A percentile compares a stretch with the other conserved stretches of the same genome.
These are phyloP conservation scores for Polygonum maritimum DNA, from an alignment of 148 eudicot genomes.

Conservation along the genomic window DNA sequence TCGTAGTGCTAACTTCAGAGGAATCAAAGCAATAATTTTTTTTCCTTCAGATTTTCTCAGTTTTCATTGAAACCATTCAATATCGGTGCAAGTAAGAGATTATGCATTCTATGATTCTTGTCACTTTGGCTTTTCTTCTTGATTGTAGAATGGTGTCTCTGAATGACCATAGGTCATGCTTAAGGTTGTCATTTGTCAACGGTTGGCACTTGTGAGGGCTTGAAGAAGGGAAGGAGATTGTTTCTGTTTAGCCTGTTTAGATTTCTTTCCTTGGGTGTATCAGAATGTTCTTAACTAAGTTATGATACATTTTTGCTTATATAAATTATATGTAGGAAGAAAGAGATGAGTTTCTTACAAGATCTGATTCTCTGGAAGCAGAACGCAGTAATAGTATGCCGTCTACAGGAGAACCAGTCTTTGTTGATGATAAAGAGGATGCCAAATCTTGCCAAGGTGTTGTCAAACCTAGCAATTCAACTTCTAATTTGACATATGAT, in stretches of 20 bases:
- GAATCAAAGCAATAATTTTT: neutral
- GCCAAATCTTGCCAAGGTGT: neutral
- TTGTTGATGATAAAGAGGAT: neutral
- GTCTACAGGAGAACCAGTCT: neutral
- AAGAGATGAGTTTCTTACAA: neutral
- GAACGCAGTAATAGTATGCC: neutral
- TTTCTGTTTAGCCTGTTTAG: neutral
- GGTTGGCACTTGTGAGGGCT: neutral
- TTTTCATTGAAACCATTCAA: neutral
- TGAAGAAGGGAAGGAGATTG: neutral
- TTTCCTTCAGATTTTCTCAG: neutral
- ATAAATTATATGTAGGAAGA: neutral
- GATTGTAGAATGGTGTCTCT: neutral
- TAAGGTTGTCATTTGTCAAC: neutral
- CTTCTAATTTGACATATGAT: neutral
- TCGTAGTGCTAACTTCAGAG: neutral
- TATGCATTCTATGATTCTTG: neutral
- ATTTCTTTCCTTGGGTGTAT: neutral
- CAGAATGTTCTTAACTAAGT: neutral
- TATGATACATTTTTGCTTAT: neutral
- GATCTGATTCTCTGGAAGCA: neutral
- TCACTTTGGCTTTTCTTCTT: neutral
- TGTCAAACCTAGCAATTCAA: slow-evolving; percentile 1
- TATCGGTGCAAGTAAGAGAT: neutral
- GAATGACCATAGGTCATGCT: neutral